Percentiles rank a stretch among this genome's conserved stretches.
phyloP scores from a whole-genome alignment of 2,329 filamentous ascomycete genomes.

The Plenodomus biglobosus region DNA sequence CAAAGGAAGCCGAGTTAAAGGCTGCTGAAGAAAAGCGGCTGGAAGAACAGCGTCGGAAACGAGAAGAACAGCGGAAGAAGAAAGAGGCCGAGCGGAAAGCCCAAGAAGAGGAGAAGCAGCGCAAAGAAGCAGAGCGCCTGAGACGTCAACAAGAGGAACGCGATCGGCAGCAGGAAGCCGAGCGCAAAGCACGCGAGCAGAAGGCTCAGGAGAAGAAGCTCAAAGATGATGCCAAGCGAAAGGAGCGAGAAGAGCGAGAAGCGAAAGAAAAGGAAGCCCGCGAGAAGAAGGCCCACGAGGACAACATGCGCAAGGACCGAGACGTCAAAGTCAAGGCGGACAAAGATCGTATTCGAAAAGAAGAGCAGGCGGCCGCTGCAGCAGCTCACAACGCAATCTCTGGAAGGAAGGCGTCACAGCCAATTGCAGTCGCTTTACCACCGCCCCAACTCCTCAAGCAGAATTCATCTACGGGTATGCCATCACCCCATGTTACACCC shows the following conservation, averaged over 20 bases:
- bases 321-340: constrained; percentile 56
- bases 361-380: constrained; percentile 44
- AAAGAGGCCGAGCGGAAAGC: constrained; percentile 87
- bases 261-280: constrained; percentile 73
- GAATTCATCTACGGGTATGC: constrained; percentile 55
- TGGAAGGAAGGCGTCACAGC: constrained; percentile 43
- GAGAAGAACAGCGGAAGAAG: constrained; percentile 89
- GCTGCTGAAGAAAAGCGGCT: constrained; percentile 75
- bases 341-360: constrained; percentile 46
- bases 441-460: constrained; percentile 58
- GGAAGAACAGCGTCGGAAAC: constrained; percentile 78
- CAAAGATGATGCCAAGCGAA: constrained; percentile 70
- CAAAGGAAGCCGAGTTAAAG: constrained; percentile 75
- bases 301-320: constrained; percentile 61
- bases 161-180: constrained; percentile 79
- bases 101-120: constrained; percentile 81
- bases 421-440: constrained; percentile 54
- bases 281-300: constrained; percentile 64
- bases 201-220: constrained; percentile 81
- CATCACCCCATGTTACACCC: constrained; percentile 83
- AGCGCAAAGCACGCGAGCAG: constrained; percentile 78
- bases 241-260: constrained; percentile 66
- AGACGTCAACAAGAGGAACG: constrained; percentile 79
- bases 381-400: constrained; percentile 31
- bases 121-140: constrained; percentile 83